phyloP scores from a whole-genome alignment of 306 rosid genomes.

The Erythrophleum fordii region DNA sequence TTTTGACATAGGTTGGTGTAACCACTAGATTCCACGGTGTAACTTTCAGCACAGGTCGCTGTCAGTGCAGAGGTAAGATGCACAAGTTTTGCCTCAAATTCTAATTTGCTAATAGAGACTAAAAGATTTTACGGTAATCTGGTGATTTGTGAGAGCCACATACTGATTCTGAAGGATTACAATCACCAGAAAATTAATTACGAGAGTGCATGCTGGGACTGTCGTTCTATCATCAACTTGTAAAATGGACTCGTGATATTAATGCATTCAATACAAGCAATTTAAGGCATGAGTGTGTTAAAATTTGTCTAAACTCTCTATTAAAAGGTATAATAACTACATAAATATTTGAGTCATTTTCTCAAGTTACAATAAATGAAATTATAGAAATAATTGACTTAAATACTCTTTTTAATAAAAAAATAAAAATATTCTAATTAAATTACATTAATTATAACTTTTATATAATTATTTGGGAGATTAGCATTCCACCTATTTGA shows the following conservation, averaged over 20 bases:
- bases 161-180: background rate
- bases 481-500: too few species aligned
- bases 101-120: background rate
- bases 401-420: too few species aligned
- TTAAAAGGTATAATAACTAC: too few species aligned
- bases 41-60: background rate
- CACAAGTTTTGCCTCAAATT: background rate
- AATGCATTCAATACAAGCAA: background rate
- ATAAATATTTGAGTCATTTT: too few species aligned
- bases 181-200: background rate
- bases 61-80: background rate
- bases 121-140: background rate
- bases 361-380: background rate
- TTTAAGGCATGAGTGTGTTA: background rate
- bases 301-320: background rate
- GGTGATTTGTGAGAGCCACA: background rate
- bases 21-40: conserved; percentile 12
- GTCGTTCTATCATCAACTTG: background rate
- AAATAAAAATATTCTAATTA: too few species aligned
- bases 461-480: too few species aligned
- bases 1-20: conserved; percentile 27
- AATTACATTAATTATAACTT: too few species aligned
- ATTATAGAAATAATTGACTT: too few species aligned
- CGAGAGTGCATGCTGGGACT: background rate
- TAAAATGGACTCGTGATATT: background rate